Conservation (phyloP, 2,329 filamentous ascomycete species). For the Coniochaeta prunicola region DNA sequence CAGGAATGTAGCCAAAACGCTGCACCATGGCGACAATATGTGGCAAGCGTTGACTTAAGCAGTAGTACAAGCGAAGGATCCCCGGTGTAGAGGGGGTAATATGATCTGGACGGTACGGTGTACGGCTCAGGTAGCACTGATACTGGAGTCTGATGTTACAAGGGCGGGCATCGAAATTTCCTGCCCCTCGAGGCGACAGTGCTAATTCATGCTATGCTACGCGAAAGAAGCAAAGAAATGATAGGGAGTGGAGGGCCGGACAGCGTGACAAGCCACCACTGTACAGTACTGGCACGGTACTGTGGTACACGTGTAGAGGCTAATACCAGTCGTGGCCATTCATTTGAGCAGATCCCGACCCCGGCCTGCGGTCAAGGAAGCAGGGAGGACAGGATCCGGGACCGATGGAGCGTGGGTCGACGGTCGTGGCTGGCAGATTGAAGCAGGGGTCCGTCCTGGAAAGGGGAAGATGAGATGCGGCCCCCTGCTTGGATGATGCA, state of each 20-base stretch:
- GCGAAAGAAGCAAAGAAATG: background rate
- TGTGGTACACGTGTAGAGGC: too few relatives aligned
- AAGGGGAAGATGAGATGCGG: background rate
- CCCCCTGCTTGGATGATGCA: background rate
- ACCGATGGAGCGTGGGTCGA: background rate
- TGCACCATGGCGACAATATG: background rate
- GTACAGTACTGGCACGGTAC: background rate
- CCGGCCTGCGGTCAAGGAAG: background rate
- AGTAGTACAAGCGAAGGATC: background rate
- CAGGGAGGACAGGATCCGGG: background rate
- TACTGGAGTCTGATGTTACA: background rate
- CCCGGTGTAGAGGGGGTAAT: slow-evolving; percentile 2
- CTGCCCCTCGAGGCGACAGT: background rate
- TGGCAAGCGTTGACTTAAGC: background rate
- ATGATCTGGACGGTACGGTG: background rate
- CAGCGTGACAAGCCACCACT: background rate
- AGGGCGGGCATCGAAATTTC: background rate
- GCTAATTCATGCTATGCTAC: background rate
- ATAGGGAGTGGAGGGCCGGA: background rate
- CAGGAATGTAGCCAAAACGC: background rate
- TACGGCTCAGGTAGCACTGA: background rate
- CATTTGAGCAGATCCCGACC: background rate
- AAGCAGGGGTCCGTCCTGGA: background rate
- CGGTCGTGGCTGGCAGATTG: background rate
- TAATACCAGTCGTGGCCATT: background rate